Percentiles rank a stretch among this genome's conserved stretches.
Conservation (phyloP, 345 rosid species). For the Arabis hirsuta region DNA sequence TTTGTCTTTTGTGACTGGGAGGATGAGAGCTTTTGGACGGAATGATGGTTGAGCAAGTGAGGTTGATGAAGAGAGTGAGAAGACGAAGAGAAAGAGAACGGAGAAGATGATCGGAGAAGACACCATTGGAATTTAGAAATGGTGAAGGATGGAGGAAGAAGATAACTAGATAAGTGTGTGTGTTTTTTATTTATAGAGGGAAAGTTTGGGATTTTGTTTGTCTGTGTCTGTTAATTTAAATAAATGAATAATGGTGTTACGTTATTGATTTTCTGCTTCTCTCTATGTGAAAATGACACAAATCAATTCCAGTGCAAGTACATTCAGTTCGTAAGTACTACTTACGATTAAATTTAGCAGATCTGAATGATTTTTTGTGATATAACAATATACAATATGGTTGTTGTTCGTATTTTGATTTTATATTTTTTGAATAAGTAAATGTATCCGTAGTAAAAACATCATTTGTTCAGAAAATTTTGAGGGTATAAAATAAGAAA, state of each 20-base stretch:
- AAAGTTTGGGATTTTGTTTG: background rate
- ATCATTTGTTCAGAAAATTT: no score
- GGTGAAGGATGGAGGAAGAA: background rate
- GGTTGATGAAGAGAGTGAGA: constrained; percentile 30
- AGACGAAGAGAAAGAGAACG: constrained; percentile 3
- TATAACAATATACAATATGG: no score
- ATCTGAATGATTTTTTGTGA: background rate
- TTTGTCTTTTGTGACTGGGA: constrained; percentile 64
- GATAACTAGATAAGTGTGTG: background rate
- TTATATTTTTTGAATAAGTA: no score
- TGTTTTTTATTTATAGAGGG: constrained; percentile 17
- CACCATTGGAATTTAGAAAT: constrained; percentile 30
- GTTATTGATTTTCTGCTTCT: constrained; percentile 19
- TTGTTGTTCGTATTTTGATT: no score
- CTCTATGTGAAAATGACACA: constrained; percentile 26
- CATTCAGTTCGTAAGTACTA: no score
- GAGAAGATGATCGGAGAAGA: constrained; percentile 9
- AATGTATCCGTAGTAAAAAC: no score
- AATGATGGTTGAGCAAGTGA: constrained; percentile 54
- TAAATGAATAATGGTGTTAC: constrained; percentile 9
- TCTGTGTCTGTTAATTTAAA: constrained; percentile 27
- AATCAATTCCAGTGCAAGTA: background rate
- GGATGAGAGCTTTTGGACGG: constrained; percentile 66
- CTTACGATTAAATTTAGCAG: no score
- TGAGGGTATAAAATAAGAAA: no score